Conservation (phyloP, 306 rosid species). For the Rosa multiflora region DNA sequence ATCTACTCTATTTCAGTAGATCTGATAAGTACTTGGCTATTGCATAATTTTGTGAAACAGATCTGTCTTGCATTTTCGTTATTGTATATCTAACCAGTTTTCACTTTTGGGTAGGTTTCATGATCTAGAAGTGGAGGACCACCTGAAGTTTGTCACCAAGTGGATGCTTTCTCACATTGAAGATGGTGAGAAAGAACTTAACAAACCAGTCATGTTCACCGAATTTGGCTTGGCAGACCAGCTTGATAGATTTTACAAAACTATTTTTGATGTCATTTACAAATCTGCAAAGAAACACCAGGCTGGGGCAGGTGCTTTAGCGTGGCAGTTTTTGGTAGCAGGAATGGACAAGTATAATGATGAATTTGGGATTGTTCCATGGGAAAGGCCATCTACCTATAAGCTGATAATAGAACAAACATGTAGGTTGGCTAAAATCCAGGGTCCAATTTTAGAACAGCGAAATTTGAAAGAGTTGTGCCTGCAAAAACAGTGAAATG, state of each 20-base stretch:
- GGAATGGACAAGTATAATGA: constrained; percentile 78
- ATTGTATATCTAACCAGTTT: background rate
- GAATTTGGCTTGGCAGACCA: constrained; percentile 84
- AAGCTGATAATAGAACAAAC: constrained; percentile 57
- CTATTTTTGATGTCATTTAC: constrained; percentile 56
- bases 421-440: constrained; percentile 68
- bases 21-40: background rate
- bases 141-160: constrained; percentile 66
- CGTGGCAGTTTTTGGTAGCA: constrained; percentile 82
- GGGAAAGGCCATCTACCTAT: constrained; percentile 58
- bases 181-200: constrained; percentile 74
- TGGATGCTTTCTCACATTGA: constrained; percentile 97
- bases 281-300: constrained; percentile 73
- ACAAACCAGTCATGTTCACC: constrained; percentile 85
- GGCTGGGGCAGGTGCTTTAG: constrained; percentile 82
- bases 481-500: constrained; percentile 33
- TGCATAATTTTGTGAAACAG: background rate
- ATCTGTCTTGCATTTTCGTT: background rate
- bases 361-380: constrained; percentile 82
- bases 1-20: background rate
- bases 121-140: constrained; percentile 50
- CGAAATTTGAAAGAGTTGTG: constrained; percentile 53
- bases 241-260: constrained; percentile 58
- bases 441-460: constrained; percentile 47
- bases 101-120: constrained; percentile 52